Conservation (phyloP, 352 stramenopile genomes). For the Pythium apleroticum region DNA sequence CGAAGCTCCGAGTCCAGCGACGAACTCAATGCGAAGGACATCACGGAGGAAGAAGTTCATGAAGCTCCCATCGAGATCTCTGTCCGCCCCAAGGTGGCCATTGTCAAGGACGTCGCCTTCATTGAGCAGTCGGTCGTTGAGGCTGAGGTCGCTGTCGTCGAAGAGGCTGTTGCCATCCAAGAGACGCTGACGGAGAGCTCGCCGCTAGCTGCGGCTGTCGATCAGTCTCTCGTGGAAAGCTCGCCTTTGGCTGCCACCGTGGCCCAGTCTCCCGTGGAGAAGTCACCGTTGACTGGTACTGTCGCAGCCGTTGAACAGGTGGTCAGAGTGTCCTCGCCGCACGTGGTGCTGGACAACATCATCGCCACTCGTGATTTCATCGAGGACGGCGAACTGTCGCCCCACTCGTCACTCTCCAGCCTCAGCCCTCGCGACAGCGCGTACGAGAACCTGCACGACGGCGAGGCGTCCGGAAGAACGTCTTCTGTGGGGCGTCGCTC, state of each 20-base stretch:
- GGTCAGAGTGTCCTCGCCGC: not conserved
- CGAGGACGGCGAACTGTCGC: constrained; percentile 1
- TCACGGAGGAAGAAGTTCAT: not conserved
- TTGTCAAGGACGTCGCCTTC: not conserved
- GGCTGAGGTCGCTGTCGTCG: not conserved
- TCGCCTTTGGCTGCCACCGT: not conserved
- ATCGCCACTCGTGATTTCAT: constrained; percentile 12
- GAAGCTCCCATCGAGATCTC: not conserved
- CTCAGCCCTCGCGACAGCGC: constrained; percentile 10
- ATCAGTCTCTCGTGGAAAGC: not conserved
- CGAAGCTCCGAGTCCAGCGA: constrained; percentile 15
- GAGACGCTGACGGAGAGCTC: constrained; percentile 11
- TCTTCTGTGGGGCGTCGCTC: not conserved
- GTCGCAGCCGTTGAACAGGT: not conserved
- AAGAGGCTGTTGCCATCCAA: constrained; percentile 14
- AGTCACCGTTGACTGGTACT: not conserved
- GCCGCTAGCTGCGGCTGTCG: constrained; percentile 5
- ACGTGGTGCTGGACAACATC: constrained; percentile 8
- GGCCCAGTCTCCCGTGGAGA: not conserved
- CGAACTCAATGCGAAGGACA: not conserved
- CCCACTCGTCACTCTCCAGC: constrained; percentile 21
- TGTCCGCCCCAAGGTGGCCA: not conserved
- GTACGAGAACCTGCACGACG: not conserved
- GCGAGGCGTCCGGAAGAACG: not conserved
- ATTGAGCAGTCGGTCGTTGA: not conserved